Percentiles rank a stretch among this genome's conserved stretches.
These are phyloP conservation scores for Decorospora gaudefroyi DNA, from an alignment of 2,329 filamentous ascomycete genomes.

Conservation along the genomic window DNA sequence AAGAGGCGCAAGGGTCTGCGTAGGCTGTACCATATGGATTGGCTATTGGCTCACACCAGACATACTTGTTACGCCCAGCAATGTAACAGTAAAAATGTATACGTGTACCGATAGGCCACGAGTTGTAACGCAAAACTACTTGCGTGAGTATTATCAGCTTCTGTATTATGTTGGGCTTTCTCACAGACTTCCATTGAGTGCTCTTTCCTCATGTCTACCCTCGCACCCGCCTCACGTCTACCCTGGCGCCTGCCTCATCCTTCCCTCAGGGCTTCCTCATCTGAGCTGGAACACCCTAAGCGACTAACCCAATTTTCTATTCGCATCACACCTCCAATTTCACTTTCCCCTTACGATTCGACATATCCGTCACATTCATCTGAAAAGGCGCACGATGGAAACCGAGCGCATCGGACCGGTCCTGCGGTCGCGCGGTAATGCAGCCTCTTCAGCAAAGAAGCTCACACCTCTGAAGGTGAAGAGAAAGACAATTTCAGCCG, in stretches of 20 bases:
- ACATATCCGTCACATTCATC: neutral
- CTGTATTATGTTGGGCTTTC: too few species aligned
- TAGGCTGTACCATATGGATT: neutral
- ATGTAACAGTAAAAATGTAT: slow-evolving; percentile 9
- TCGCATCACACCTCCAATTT: neutral
- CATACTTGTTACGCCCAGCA: neutral
- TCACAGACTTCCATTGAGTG: too few species aligned
- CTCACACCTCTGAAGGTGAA: slow-evolving; percentile 1
- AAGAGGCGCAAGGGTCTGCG: neutral
- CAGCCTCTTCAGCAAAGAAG: neutral
- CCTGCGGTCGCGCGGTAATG: slow-evolving; percentile 1
- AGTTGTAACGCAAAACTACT: neutral
- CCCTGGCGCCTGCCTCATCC: slow-evolving; percentile 1
- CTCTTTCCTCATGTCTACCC: too few species aligned
- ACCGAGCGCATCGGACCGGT: neutral
- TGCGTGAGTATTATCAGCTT: neutral
- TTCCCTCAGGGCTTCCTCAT: slow-evolving; percentile 12
- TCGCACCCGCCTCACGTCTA: too few species aligned
- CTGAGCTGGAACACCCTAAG: slow-evolving; percentile 6
- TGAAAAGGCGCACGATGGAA: slow-evolving; percentile 1
- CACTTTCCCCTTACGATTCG: neutral
- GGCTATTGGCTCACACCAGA: neutral
- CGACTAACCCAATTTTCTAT: slow-evolving; percentile 9
- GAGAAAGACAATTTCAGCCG: slow-evolving; percentile 29
- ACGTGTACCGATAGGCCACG: neutral